Conservation (phyloP, 306 rosid species). For the Cicer bijugum region DNA sequence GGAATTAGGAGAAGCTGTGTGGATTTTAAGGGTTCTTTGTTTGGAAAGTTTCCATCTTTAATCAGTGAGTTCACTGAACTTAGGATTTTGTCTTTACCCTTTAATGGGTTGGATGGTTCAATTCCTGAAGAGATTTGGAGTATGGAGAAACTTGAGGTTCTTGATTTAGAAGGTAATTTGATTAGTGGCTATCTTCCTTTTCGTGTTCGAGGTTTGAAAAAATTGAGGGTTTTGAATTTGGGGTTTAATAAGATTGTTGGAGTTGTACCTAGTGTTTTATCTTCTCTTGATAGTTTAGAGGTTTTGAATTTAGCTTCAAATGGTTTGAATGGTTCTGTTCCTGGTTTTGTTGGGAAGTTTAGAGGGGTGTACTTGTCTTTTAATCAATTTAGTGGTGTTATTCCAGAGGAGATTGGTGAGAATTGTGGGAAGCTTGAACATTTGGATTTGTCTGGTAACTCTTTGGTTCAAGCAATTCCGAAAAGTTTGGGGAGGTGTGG, state of each 20-base stretch:
- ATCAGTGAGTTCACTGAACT: conserved; percentile 70
- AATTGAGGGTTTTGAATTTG: conserved; percentile 68
- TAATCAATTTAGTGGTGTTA: conserved; percentile 60
- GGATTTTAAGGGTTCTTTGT: conserved; percentile 54
- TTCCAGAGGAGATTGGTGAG: conserved; percentile 72
- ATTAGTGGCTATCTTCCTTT: conserved; percentile 61
- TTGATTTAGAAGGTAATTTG: conserved; percentile 83
- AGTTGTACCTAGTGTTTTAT: conserved; percentile 62
- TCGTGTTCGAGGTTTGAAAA: conserved; percentile 43
- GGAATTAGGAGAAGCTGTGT: conserved; percentile 66
- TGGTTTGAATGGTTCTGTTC: conserved; percentile 69
- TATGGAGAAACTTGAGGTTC: conserved; percentile 71
- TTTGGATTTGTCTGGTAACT: conserved; percentile 80
- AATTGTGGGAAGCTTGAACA: conserved; percentile 78
- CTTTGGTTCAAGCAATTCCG: conserved; percentile 59
- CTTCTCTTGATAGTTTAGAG: conserved; percentile 53
- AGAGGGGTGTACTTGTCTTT: conserved; percentile 67
- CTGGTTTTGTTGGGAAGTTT: conserved; percentile 65
- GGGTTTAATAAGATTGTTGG: conserved; percentile 76
- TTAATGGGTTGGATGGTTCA: conserved; percentile 67
- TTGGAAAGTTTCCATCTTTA: conserved; percentile 60
- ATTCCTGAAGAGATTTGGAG: conserved; percentile 68
- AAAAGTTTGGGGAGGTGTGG: conserved; percentile 73
- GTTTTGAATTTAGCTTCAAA: conserved; percentile 78
- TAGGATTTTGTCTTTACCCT: conserved; percentile 69